Evolutionary conservation across 805 yeast genomes (phyloP), one percentile per base, ranked within the genome.

Genomic region (Kluyveromyces wickerhamii): DNA sequence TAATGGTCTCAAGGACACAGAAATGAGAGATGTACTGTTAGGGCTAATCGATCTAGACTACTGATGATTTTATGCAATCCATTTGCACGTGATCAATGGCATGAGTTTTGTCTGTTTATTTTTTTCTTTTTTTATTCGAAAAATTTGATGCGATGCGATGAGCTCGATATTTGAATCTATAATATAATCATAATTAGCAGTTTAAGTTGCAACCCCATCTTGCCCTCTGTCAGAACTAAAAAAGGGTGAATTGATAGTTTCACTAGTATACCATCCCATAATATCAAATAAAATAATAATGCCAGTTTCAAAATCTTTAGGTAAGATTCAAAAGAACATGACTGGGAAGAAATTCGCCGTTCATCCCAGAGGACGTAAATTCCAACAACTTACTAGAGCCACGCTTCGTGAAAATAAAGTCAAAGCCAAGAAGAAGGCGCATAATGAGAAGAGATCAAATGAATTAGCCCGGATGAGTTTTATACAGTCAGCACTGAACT

Each of bases 361-460:
- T 21, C 97, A 89, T 54, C 92, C 94, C 15, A 80, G 79, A 51
- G 95, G 96, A 7, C 72, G 96, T 35, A 89, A 87, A 58, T 81
- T 86, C 57, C 80, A 80, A 58, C 85, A 81, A 54, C 63, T 89
- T 34, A 79, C 79, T 37, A 67, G 92, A 43, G 96, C 96, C n/a
- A 75, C 94, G 2, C 61, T 86, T 29, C 72, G 98, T 57, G 94
- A 88, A 43, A 69, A 67, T 32, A 84, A 82, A 54, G 60, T 89
- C 34, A 71, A 67, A 23, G 66, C 66, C 33, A 74, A 71, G 53
- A 83, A 81, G 52, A 57, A 67, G 15, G 67, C 66, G 33, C 74
- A 73, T 46, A 57, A 69, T 21, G 79, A 77, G 39, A 73, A 74
- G 43, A 77, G 72, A 49, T 71, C 73, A 32, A 67, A 71, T 39